Evolutionary conservation across 345 rosid species (phyloP).

Genomic region (Physaria fendleri): DNA sequence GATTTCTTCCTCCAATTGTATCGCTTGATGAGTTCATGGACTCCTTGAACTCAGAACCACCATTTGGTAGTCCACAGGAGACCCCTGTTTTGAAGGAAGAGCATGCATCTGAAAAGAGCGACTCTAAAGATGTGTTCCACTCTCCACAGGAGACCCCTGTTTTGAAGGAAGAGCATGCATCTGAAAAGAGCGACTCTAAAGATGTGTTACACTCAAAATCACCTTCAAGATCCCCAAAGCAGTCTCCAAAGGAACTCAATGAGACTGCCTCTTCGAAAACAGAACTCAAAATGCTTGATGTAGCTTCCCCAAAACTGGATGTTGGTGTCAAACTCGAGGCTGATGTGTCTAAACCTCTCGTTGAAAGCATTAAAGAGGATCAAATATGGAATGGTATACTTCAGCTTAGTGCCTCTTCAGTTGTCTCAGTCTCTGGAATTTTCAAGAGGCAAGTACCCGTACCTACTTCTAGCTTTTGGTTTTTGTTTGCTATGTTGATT

Average conservation of each 20-base stretch:
- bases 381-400: slow-evolving; percentile 74
- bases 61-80: slow-evolving; percentile 49
- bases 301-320: slow-evolving; percentile 7
- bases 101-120: slow-evolving; percentile 33
- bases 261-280: slow-evolving; percentile 16
- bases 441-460: slow-evolving; percentile 59
- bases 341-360: slow-evolving; percentile 16
- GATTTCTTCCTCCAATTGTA: slow-evolving; percentile 93
- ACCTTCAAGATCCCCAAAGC: slow-evolving; percentile 7
- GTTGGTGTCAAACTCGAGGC: slow-evolving; percentile 5
- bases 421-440: slow-evolving; percentile 47
- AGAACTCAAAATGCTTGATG: slow-evolving; percentile 29
- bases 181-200: slow-evolving; percentile 37
- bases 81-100: slow-evolving; percentile 29
- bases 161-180: slow-evolving; percentile 28
- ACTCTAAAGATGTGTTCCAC: no score
- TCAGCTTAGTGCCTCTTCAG: slow-evolving; percentile 49
- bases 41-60: slow-evolving; percentile 85
- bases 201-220: neutral
- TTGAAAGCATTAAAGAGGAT: slow-evolving; percentile 32
- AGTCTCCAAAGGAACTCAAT: slow-evolving; percentile 35
- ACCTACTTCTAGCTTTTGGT: neutral
- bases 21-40: slow-evolving; percentile 95
- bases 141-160: slow-evolving; percentile 24
- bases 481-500: slow-evolving; percentile 1